A percentile compares a stretch with the other conserved stretches of the same genome.
phyloP scores from a whole-genome alignment of 176 grass and related monocot genomes.

The Pontederia crassipes region DNA sequence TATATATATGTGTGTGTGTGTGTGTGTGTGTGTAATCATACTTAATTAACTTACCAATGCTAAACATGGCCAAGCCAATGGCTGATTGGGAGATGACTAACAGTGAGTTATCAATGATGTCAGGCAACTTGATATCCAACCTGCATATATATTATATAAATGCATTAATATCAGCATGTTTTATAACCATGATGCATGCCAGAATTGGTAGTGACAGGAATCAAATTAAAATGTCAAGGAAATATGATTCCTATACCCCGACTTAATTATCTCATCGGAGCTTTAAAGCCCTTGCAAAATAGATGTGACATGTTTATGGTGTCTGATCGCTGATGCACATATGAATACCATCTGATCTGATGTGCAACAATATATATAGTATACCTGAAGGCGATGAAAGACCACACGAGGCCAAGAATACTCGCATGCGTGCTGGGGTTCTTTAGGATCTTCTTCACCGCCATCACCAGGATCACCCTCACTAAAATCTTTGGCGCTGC shows the following conservation, averaged over 20 bases:
- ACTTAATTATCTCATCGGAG: no score
- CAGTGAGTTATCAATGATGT: constrained; percentile 41
- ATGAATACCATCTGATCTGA: no score
- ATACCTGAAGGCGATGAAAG: constrained; percentile 2
- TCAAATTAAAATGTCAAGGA: background rate
- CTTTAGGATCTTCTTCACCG: constrained; percentile 49
- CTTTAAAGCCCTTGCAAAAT: no score
- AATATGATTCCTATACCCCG: no score
- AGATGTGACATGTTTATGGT: no score
- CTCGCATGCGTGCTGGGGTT: constrained; percentile 71
- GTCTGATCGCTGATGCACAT: no score
- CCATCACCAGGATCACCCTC: constrained; percentile 30
- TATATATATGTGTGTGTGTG: no score
- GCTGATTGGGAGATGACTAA: constrained; percentile 40
- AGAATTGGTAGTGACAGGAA: background rate
- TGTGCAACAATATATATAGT: background rate
- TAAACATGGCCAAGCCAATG: constrained; percentile 81
- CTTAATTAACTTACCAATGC: constrained; percentile 29
- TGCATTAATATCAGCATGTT: background rate
- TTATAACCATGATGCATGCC: background rate
- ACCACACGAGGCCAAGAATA: constrained; percentile 67
- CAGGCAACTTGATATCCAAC: constrained; percentile 52
- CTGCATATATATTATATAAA: constrained; percentile 8
- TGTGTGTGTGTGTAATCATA: no score
- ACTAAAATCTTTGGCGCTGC: constrained; percentile 11